These are phyloP conservation scores for Delitschia confertaspora DNA, from an alignment of 495 filamentous ascomycete genomes.

Conservation along the genomic window DNA sequence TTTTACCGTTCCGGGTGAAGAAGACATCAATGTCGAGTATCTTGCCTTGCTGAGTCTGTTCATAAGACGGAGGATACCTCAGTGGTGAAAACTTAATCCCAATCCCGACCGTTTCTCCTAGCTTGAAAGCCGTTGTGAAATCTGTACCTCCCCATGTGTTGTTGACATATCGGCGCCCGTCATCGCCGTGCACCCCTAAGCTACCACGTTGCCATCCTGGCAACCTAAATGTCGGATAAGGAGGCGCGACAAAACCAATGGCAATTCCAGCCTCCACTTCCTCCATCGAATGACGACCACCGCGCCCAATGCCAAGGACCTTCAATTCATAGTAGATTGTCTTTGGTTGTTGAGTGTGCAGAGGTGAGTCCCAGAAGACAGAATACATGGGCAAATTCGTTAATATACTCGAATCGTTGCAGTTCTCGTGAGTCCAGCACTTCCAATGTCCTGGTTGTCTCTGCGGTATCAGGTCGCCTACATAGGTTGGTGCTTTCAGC, in stretches of 20 bases:
- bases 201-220: constrained; percentile 87
- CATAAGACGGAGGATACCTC: constrained; percentile 29
- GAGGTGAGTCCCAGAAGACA: constrained; percentile 56
- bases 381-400: constrained; percentile 70
- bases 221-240: constrained; percentile 79
- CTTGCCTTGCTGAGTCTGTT: constrained; percentile 6
- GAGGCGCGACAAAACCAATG: constrained; percentile 68
- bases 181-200: constrained; percentile 82
- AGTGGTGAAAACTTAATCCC: constrained; percentile 59
- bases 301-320: constrained; percentile 39
- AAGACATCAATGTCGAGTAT: constrained; percentile 54
- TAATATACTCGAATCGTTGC: constrained; percentile 49
- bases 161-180: constrained; percentile 80
- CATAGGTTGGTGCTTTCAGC: constrained; percentile 41
- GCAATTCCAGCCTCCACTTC: constrained; percentile 55
- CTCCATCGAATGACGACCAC: constrained; percentile 14
- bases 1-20: constrained; percentile 62
- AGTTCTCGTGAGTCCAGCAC: constrained; percentile 35
- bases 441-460: constrained; percentile 38
- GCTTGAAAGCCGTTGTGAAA: constrained; percentile 51
- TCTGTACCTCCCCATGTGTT: constrained; percentile 73
- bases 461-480: constrained; percentile 36
- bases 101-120: constrained; percentile 51
- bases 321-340: constrained; percentile 75
- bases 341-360: constrained; percentile 44